A percentile compares a stretch with the other conserved stretches of the same genome.
phyloP scores from a whole-genome alignment of 2,329 filamentous ascomycete genomes.

The Exophiala alcalophila region DNA sequence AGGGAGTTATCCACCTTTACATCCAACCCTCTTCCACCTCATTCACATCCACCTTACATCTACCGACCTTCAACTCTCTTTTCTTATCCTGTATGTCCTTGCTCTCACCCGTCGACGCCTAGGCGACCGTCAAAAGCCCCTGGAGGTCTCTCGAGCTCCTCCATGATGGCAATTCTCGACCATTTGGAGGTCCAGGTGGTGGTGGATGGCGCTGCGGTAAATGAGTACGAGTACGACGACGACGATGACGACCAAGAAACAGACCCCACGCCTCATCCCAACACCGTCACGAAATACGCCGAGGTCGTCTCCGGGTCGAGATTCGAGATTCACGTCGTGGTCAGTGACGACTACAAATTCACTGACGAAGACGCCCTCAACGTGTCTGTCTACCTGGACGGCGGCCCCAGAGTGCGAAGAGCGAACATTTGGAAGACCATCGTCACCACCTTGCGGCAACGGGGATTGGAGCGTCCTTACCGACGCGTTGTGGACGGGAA shows the following conservation, averaged over 20 bases:
- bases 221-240: constrained; percentile 33
- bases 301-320: constrained; percentile 12
- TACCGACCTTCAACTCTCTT: too few species aligned
- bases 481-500: constrained; percentile 16
- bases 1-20: too few species aligned
- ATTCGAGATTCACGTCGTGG: constrained; percentile 17
- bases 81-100: not conserved
- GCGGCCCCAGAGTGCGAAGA: too few species aligned
- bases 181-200: constrained; percentile 6
- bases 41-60: too few species aligned
- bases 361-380: constrained; percentile 29
- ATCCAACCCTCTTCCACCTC: too few species aligned
- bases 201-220: constrained; percentile 23
- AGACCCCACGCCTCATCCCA: not conserved
- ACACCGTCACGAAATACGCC: constrained; percentile 26
- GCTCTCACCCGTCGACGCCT: not conserved
- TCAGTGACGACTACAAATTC: constrained; percentile 1
- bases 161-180: constrained; percentile 4
- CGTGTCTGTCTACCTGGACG: constrained; percentile 19
- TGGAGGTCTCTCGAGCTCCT: too few species aligned
- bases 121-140: too few species aligned
- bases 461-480: too few species aligned
- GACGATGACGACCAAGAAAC: constrained; percentile 10
- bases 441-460: too few species aligned
- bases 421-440: too few species aligned